Percentiles rank a stretch among this genome's conserved stretches.
Evolutionary conservation across 2,329 filamentous ascomycete species (phyloP).

Genomic region (Sporothrix dimorphospora): DNA sequence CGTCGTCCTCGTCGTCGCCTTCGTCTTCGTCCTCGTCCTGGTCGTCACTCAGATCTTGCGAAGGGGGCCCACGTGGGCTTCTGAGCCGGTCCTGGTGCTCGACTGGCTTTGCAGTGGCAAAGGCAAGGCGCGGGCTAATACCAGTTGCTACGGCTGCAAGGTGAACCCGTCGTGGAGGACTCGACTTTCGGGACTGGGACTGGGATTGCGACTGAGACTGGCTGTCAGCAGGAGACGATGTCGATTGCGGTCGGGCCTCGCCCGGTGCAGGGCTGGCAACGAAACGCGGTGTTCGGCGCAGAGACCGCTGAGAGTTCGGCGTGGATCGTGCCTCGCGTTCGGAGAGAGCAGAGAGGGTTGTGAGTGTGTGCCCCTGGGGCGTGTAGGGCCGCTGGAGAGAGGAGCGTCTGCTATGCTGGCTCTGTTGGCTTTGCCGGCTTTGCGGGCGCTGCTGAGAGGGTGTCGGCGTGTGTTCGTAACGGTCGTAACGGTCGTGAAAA

Average conservation of each 20-base stretch:
- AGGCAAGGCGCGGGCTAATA: constrained; percentile 49
- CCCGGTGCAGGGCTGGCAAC: constrained; percentile 49
- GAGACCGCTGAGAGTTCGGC: constrained; percentile 51
- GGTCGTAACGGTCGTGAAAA: constrained; percentile 59
- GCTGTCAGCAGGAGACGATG: constrained; percentile 1
- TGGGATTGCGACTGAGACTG: not conserved
- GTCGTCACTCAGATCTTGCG: constrained; percentile 54
- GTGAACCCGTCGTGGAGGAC: constrained; percentile 45
- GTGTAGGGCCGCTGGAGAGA: constrained; percentile 43
- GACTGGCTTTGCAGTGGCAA: constrained; percentile 41
- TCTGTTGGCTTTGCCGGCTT: constrained; percentile 37
- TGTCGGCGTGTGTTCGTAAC: constrained; percentile 51
- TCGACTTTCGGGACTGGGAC: not conserved
- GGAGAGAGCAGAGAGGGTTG: constrained; percentile 8
- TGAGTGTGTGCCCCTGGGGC: constrained; percentile 32
- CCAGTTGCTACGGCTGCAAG: constrained; percentile 54
- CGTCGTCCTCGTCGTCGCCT: constrained; percentile 44
- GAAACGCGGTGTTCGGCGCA: constrained; percentile 59
- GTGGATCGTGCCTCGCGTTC: constrained; percentile 46
- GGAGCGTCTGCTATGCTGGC: constrained; percentile 46
- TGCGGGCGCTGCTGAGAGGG: constrained; percentile 28
- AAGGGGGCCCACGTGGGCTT: constrained; percentile 44
- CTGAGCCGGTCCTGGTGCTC: constrained; percentile 34
- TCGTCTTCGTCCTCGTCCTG: constrained; percentile 43
- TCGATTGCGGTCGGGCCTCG: not conserved